phyloP scores from a whole-genome alignment of 805 yeast genomes.

The Hanseniaspora vineae region DNA sequence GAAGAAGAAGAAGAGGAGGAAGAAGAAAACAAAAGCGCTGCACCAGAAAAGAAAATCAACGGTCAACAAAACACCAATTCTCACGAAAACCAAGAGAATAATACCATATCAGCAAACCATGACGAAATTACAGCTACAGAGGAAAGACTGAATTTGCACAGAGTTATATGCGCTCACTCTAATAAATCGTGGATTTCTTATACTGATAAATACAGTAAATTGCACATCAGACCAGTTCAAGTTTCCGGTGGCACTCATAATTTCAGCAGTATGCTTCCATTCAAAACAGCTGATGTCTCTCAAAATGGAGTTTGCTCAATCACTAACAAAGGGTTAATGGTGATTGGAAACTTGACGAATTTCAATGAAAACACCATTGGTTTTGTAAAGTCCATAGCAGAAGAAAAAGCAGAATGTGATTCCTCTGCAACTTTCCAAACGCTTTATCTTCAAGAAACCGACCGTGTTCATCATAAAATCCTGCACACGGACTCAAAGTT shows the following conservation, averaged over 20 bases:
- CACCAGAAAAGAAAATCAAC: conserved; percentile 2
- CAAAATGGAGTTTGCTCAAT: conserved; percentile 19
- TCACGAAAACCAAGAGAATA: conserved; percentile 4
- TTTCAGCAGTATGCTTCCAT: conserved; percentile 9
- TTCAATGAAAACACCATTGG: neutral
- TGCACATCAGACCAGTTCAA: conserved; percentile 20
- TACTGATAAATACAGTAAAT: conserved; percentile 8
- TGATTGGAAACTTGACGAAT: conserved; percentile 15
- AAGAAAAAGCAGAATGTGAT: neutral
- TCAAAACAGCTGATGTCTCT: conserved; percentile 13
- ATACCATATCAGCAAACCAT: no score
- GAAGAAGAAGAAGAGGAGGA: conserved; percentile 11
- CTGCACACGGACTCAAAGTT: neutral
- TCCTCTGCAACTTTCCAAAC: neutral
- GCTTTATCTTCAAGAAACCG: neutral
- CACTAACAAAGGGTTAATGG: conserved; percentile 13
- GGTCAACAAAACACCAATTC: conserved; percentile 6
- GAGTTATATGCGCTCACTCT: conserved; percentile 20
- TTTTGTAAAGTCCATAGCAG: neutral
- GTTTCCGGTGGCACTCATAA: conserved; percentile 7
- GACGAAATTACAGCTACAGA: no score
- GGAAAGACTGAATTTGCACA: no score
- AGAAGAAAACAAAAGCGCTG: no score
- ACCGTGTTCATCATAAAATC: neutral
- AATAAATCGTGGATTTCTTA: conserved; percentile 24